Conservation (phyloP, 148 eudicot species). For the Diospyros kaki region DNA sequence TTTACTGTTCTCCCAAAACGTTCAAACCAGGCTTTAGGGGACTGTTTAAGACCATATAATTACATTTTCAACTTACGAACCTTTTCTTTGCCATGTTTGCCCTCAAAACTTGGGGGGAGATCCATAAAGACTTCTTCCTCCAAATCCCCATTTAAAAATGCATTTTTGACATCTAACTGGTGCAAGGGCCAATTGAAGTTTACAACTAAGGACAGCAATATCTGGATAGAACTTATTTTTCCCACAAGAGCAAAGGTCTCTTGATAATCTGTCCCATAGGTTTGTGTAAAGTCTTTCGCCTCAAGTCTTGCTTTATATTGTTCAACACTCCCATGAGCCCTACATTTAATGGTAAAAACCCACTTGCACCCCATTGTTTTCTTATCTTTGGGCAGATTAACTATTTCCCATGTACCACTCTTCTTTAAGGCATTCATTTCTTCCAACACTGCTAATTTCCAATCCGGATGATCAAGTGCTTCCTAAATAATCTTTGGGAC, state of each 20-base stretch:
- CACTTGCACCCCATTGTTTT: slow-evolving; percentile 10
- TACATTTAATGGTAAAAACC: neutral
- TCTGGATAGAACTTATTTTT: neutral
- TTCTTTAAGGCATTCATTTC: slow-evolving; percentile 12
- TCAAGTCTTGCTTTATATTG: neutral
- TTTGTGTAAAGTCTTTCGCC: slow-evolving; percentile 2
- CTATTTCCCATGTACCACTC: neutral
- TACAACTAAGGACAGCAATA: neutral
- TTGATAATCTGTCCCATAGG: neutral
- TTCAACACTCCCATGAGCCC: neutral
- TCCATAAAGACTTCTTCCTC: neutral
- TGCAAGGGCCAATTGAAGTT: neutral
- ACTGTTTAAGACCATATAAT: neutral
- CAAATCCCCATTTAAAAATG: neutral
- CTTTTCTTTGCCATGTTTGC: neutral
- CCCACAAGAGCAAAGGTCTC: neutral
- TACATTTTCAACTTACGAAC: neutral
- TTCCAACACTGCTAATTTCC: slow-evolving; percentile 5
- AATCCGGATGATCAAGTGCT: neutral
- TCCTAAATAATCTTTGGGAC: slow-evolving; percentile 1
- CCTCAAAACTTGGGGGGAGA: neutral
- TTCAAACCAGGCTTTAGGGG: neutral
- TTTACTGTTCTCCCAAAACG: neutral
- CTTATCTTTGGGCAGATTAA: neutral
- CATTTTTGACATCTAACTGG: neutral